Conservation (phyloP, 257 asterid genomes). For the Scutellaria baicalensis region DNA sequence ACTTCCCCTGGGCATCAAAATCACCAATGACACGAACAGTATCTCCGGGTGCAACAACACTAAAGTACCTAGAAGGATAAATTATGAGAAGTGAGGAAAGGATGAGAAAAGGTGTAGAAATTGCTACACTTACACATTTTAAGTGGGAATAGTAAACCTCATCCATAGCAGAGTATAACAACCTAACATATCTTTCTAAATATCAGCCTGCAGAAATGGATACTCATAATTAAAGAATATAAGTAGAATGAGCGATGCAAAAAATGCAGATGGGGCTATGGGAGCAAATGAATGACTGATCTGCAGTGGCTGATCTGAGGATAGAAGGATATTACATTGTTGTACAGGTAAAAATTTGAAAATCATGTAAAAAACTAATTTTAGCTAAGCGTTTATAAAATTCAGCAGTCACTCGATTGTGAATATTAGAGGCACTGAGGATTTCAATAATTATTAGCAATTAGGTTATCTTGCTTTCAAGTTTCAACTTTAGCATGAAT, state of each 20-base stretch:
- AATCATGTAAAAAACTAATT: not conserved
- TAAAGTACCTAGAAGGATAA: conserved; percentile 51
- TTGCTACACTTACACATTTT: not conserved
- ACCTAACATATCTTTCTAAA: not conserved
- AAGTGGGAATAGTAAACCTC: not conserved
- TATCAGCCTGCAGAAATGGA: not conserved
- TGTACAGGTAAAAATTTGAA: not conserved
- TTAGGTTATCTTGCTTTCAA: not conserved
- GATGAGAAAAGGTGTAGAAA: not conserved
- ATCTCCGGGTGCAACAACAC: conserved; percentile 90
- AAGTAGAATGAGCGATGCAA: not conserved
- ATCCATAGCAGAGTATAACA: not conserved
- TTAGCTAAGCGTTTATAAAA: not conserved
- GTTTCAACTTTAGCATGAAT: not conserved
- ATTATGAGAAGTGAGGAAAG: not conserved
- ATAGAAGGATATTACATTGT: not conserved
- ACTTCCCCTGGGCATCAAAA: conserved; percentile 66
- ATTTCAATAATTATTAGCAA: not conserved
- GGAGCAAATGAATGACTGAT: not conserved
- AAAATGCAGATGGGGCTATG: not conserved
- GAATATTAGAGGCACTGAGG: not conserved
- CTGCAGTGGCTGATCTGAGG: not conserved
- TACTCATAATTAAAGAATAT: not conserved
- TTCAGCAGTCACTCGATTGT: not conserved
- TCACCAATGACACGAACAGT: conserved; percentile 82